phyloP scores from a whole-genome alignment of 192 early-diverging fungal genomes.

The Coemansia sp. region DNA sequence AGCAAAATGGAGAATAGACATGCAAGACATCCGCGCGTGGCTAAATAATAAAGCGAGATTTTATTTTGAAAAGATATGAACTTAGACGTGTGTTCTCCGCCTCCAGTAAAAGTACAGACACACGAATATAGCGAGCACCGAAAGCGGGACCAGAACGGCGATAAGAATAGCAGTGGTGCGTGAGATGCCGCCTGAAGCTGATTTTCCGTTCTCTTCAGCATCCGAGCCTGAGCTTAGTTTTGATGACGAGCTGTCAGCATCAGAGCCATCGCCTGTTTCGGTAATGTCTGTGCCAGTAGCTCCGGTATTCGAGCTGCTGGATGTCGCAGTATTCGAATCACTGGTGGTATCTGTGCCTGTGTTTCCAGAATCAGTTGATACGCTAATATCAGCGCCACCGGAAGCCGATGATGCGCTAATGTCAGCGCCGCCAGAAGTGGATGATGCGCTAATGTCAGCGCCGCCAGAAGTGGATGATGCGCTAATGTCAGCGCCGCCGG shows the following conservation, averaged over 20 bases:
- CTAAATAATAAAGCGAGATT: neutral
- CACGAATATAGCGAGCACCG: constrained; percentile 24
- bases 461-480: neutral
- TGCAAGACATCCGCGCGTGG: no score
- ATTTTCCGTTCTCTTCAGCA: constrained; percentile 4
- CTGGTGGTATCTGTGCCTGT: no score
- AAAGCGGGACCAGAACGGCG: constrained; percentile 26
- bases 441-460: neutral
- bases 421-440: neutral
- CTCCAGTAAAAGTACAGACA: constrained; percentile 36
- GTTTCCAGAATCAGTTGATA: no score
- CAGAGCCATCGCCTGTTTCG: neutral
- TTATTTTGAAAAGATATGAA: neutral
- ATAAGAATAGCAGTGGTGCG: constrained; percentile 30
- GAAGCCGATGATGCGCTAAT: neutral
- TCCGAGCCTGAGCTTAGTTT: neutral
- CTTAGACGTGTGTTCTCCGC: constrained; percentile 6
- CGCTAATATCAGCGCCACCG: neutral
- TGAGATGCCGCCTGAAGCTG: constrained; percentile 24
- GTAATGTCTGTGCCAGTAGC: neutral
- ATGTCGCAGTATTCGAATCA: no score
- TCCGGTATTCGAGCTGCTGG: neutral
- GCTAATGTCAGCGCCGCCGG: neutral
- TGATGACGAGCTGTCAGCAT: neutral
- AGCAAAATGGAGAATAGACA: no score